Percentiles rank a stretch among this genome's conserved stretches.
Conservation (phyloP, 306 rosid species). For the Begonia loranthoides region DNA sequence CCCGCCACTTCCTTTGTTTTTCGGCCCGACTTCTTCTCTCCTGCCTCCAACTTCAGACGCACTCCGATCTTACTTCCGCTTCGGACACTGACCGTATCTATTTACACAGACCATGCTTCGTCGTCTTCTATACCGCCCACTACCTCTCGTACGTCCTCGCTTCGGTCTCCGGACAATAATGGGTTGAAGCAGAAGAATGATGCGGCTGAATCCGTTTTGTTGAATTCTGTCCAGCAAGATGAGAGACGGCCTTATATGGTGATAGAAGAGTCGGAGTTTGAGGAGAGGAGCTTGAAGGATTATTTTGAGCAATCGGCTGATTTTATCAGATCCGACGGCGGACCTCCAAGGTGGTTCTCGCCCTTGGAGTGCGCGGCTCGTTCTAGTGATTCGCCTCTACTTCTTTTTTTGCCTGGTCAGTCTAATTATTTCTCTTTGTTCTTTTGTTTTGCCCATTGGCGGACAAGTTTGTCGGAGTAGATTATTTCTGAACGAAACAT, state of each 20-base stretch:
- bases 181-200: slow-evolving; percentile 9
- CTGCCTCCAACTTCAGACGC: slow-evolving; percentile 5
- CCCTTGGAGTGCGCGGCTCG: slow-evolving; percentile 48
- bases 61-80: neutral
- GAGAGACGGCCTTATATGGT: neutral
- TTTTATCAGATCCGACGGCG: slow-evolving; percentile 32
- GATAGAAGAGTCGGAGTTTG: slow-evolving; percentile 5
- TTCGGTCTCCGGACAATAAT: slow-evolving; percentile 2
- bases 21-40: slow-evolving; percentile 7
- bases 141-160: neutral
- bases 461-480: neutral
- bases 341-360: slow-evolving; percentile 89
- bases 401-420: slow-evolving; percentile 71
- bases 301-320: slow-evolving; percentile 37
- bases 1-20: slow-evolving; percentile 6
- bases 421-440: neutral
- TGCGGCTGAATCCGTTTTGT: slow-evolving; percentile 1
- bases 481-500: neutral
- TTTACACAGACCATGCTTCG: slow-evolving; percentile 9
- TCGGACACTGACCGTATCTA: slow-evolving; percentile 19
- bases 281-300: slow-evolving; percentile 19
- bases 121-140: neutral
- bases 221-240: neutral
- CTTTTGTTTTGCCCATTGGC: neutral
- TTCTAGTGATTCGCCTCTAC: slow-evolving; percentile 37